Conservation (phyloP, 2,329 filamentous ascomycete genomes). For the Botryotinia calthae region DNA sequence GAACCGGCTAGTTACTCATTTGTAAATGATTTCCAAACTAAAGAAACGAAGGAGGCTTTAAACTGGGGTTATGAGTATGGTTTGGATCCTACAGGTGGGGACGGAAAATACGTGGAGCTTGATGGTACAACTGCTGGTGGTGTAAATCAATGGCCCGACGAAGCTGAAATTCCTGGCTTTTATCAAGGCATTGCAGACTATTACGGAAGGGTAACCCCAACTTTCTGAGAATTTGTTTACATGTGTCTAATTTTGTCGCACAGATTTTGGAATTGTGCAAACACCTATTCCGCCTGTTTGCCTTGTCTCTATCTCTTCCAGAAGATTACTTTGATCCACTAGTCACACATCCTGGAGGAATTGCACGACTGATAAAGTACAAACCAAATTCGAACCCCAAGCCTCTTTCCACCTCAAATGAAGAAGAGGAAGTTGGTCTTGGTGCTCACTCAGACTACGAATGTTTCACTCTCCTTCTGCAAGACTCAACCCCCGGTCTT, state of each 20-base stretch:
- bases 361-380: constrained; percentile 50
- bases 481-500: constrained; percentile 50
- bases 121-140: constrained; percentile 32
- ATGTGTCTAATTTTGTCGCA: background rate
- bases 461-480: constrained; percentile 55
- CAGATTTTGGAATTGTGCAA: constrained; percentile 42
- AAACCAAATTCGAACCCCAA: constrained; percentile 42
- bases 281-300: constrained; percentile 40
- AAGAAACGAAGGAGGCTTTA: constrained; percentile 48
- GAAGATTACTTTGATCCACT: constrained; percentile 43
- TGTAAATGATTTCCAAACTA: constrained; percentile 45
- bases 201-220: constrained; percentile 30
- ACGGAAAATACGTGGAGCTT: constrained; percentile 38
- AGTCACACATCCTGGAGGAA: constrained; percentile 45
- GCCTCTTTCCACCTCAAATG: constrained; percentile 33
- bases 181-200: constrained; percentile 35
- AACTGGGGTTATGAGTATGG: constrained; percentile 39
- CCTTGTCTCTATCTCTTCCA: constrained; percentile 44
- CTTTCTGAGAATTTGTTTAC: background rate
- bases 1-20: constrained; percentile 48
- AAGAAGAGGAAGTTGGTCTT: constrained; percentile 36
- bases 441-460: constrained; percentile 57
- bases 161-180: constrained; percentile 35
- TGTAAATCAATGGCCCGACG: constrained; percentile 36
- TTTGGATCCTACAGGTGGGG: constrained; percentile 35